A percentile compares a stretch with the other conserved stretches of the same genome.
phyloP scores from a whole-genome alignment of 2,329 filamentous ascomycete genomes.

The Drechslerella dactyloides region DNA sequence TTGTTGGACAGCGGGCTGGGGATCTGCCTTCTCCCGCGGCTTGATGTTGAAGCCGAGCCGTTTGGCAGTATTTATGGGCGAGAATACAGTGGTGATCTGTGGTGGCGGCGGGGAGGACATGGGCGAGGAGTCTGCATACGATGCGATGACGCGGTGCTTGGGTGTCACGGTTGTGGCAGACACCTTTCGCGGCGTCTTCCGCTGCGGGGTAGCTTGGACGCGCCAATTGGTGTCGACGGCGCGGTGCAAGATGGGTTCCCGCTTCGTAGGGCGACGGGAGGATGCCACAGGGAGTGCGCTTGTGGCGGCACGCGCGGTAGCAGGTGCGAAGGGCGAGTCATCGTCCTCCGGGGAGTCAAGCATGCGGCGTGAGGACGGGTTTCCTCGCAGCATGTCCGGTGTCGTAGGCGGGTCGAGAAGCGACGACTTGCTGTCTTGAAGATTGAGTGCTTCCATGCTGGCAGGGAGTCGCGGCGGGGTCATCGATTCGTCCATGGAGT shows the following conservation, averaged over 20 bases:
- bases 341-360: conserved; percentile 37
- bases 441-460: conserved; percentile 26
- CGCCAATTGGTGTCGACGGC: conserved; percentile 96
- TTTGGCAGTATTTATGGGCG: conserved; percentile 38
- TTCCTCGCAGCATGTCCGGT: conserved; percentile 27
- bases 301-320: conserved; percentile 63
- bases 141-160: conserved; percentile 55
- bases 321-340: conserved; percentile 50
- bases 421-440: conserved; percentile 25
- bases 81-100: conserved; percentile 49
- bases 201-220: conserved; percentile 84
- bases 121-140: conserved; percentile 61
- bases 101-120: conserved; percentile 58
- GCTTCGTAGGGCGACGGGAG: conserved; percentile 59
- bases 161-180: conserved; percentile 58
- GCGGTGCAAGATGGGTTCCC: conserved; percentile 82
- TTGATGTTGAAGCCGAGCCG: conserved; percentile 25
- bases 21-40: conserved; percentile 24
- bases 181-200: conserved; percentile 56
- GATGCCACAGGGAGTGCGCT: conserved; percentile 56
- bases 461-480: conserved; percentile 33
- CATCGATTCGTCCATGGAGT: conserved; percentile 45
- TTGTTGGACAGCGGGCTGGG: conserved; percentile 3
- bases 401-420: conserved; percentile 40
- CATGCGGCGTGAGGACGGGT: conserved; percentile 18